Evolutionary conservation across 306 rosid genomes (phyloP), one percentile per base, ranked within the genome.

Genomic region (Hippophae gyantsensis): DNA sequence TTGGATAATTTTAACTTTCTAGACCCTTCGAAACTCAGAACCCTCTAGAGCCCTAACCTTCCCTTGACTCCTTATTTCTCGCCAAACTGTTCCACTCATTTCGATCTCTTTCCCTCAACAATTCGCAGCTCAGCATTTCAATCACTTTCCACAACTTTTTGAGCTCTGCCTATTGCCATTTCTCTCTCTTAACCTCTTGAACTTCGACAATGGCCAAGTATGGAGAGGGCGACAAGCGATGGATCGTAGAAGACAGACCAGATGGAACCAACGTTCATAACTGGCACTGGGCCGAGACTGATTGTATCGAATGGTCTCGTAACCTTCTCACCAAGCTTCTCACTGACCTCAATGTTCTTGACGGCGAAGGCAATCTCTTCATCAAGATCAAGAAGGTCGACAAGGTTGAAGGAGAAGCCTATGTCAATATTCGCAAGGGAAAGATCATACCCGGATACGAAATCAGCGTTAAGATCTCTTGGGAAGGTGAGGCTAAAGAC

Each of bases 211-310:
- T 90, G 98, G 98, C 98, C 0, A 82, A 68, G 60, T 81, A 67
- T 77, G 99, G 99, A 58, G 99, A 92, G 63, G 99, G 99, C 46
- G 97, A 88, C 81, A 86, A 82, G 72, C 90, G 99, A 0, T 92
- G 99, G 99, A 92, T 92, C 85, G 99, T 92, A 7, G 95, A 84
- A 42, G 99, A 92, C 26, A 70, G 99, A 6, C 62, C 95, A 4
- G 99, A 92, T 70, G 99, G 99, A 7, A 79, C 99, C 18, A 92
- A 92, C 72, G 96, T 92, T 48, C 96, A 92, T 73, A 92, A 92
- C 79, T 92, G 99, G 99, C 99, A 92, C 80, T 92, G 99, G 99
- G 46, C 96, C 0, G 99, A 92, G 74, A 92, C 96, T 7, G 79
- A 92, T 48, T 92, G 99, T 64, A 78, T 92, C 8, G 94, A 81